phyloP scores from a whole-genome alignment of 2,329 filamentous ascomycete species.

The Botrytis tulipae region DNA sequence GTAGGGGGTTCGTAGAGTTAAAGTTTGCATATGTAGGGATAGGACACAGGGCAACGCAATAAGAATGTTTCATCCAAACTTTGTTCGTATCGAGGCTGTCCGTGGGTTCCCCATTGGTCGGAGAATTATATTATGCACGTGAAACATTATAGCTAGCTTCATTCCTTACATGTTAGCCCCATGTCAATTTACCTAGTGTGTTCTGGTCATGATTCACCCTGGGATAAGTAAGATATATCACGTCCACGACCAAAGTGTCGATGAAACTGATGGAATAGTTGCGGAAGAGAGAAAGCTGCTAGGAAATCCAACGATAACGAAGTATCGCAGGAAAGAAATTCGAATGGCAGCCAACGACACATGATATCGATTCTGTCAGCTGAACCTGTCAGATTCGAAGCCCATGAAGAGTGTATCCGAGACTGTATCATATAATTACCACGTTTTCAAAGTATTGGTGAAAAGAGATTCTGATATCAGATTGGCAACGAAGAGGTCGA shows the following conservation, averaged over 20 bases:
- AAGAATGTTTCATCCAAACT: neutral
- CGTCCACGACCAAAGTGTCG: neutral
- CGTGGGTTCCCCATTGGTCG: neutral
- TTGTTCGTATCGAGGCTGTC: neutral
- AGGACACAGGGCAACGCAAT: neutral
- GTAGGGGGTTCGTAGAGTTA: neutral
- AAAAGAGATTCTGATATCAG: neutral
- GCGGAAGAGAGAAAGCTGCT: neutral
- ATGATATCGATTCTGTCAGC: neutral
- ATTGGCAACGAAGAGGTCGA: neutral
- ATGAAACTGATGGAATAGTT: neutral
- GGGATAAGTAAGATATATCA: neutral
- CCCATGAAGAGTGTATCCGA: no score
- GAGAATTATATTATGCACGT: neutral
- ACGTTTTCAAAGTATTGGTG: neutral
- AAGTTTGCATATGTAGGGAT: neutral
- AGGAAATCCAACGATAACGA: neutral
- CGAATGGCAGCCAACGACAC: neutral
- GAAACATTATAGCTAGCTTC: neutral
- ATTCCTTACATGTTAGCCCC: neutral
- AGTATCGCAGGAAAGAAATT: neutral
- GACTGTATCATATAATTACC: neutral
- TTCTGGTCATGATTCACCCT: neutral
- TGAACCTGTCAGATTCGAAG: neutral
- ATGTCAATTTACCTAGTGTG: neutral